Percentiles rank a stretch among this genome's conserved stretches.
These are phyloP conservation scores for Pseudogymnoascus sp. DNA, from an alignment of 2,329 filamentous ascomycete genomes.

Conservation along the genomic window DNA sequence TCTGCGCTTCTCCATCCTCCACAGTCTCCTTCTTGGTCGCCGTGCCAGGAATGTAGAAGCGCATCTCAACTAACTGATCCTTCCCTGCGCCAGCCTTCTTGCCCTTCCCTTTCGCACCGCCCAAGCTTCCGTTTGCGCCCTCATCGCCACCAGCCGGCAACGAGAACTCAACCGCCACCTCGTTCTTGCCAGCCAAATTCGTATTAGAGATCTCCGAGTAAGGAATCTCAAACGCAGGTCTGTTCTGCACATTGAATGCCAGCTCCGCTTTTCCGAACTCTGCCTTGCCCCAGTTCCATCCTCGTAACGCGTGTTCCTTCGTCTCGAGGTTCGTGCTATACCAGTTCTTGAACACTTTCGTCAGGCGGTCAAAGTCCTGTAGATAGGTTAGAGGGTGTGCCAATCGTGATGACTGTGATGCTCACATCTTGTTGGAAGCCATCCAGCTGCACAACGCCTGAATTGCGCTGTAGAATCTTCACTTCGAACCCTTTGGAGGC, in stretches of 20 bases:
- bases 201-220: slow-evolving; percentile 98
- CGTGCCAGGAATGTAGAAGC: slow-evolving; percentile 94
- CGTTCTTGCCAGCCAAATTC: slow-evolving; percentile 93
- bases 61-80: slow-evolving; percentile 96
- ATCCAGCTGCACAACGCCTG: slow-evolving; percentile 84
- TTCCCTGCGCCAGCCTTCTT: slow-evolving; percentile 82
- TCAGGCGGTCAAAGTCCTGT: slow-evolving; percentile 79
- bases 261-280: slow-evolving; percentile 95
- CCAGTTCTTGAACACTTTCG: slow-evolving; percentile 95
- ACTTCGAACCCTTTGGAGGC: slow-evolving; percentile 88
- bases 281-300: slow-evolving; percentile 99
- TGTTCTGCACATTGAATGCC: slow-evolving; percentile 92
- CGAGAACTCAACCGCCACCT: slow-evolving; percentile 91
- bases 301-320: slow-evolving; percentile 87
- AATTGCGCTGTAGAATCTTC: slow-evolving; percentile 78
- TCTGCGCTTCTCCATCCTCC: slow-evolving; percentile 60
- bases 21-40: slow-evolving; percentile 63
- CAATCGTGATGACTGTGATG: slow-evolving; percentile 13
- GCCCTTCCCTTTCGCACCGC: slow-evolving; percentile 66
- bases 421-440: slow-evolving; percentile 79
- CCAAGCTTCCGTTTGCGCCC: slow-evolving; percentile 63
- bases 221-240: slow-evolving; percentile 91
- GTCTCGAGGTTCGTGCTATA: slow-evolving; percentile 89
- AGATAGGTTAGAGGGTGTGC: slow-evolving; percentile 12
- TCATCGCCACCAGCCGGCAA: slow-evolving; percentile 64